Evolutionary conservation across 768 basidiomycete species (phyloP), one percentile per base, ranked within the genome.

Genomic region (Harrya chromipes): DNA sequence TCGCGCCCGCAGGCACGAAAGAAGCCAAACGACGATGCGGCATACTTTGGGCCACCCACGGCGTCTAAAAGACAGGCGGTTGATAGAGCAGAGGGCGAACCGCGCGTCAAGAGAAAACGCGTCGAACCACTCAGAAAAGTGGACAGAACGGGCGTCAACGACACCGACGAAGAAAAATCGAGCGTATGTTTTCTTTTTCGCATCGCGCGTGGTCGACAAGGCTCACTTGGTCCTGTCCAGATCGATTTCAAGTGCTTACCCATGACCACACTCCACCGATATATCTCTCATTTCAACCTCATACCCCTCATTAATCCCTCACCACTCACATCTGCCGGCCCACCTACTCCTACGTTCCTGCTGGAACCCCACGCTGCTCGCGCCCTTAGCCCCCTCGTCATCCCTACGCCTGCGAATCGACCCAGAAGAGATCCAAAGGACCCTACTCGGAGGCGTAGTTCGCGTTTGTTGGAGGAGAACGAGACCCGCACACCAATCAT

Each of bases 221-320:
- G 53, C 59, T 61, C 52, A 57, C 47, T 36, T 23, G 39, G 46
- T 46, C 54, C 7, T 47, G 35, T 39, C 31, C 65, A 92, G 89
- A 79, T 91, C 57, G 86, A 91, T 61, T 90, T 92, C 64, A 72
- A 75, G 39, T 81, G 80, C 57, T 74, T 91, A 71, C 79, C 89
- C n/a, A 71, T 74, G 12, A 68, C 78, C 16, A 77, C 78, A 13
- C 70, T 92, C 23, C 79, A 88, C 62, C 80, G 82, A 50, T 92
- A 92, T 65, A 76, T 92, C 50, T 73, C 76, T 16, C 82, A 85
- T 48, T 87, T 80, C 59, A 84, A 89, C 61, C 77, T 90, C 43
- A 74, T 87, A 17, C 90, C 90, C 13, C 61, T 66, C 34, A 77
- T 92, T 40, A 77, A 80, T 54, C 90, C 90, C 17, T 83, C 84